Percentiles rank a stretch among this genome's conserved stretches.
These are phyloP conservation scores for Claviceps paspali DNA, from an alignment of 2,329 filamentous ascomycete species.

Conservation along the genomic window DNA sequence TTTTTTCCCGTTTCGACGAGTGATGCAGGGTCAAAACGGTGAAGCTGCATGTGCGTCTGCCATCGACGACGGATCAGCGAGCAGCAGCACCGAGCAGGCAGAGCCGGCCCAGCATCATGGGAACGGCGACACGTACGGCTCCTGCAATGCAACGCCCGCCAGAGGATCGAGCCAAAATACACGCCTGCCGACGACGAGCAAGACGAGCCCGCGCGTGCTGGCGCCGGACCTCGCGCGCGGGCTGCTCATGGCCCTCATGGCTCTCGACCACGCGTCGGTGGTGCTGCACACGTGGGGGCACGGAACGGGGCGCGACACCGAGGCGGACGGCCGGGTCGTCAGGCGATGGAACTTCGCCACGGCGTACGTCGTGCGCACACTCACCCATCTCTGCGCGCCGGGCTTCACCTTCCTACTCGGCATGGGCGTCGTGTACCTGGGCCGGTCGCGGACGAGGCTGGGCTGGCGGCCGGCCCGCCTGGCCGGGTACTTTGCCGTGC, in stretches of 20 bases:
- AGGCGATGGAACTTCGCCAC: slow-evolving; percentile 21
- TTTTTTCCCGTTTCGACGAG: no score
- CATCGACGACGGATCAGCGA: no score
- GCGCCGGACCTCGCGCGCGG: slow-evolving; percentile 30
- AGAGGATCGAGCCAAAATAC: no score
- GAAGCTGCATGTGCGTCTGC: no score
- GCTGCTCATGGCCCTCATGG: slow-evolving; percentile 29
- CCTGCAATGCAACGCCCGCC: no score
- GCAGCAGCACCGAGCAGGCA: no score
- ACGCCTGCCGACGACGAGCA: no score
- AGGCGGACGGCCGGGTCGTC: slow-evolving; percentile 21
- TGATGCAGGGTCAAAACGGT: no score
- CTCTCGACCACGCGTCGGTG: slow-evolving; percentile 26
- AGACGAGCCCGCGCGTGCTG: slow-evolving; percentile 21
- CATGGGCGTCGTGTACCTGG: slow-evolving; percentile 29
- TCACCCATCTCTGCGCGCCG: slow-evolving; percentile 29
- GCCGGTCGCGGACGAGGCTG: slow-evolving; percentile 23
- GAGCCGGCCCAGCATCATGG: no score
- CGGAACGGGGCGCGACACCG: slow-evolving; percentile 21
- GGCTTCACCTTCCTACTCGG: slow-evolving; percentile 32
- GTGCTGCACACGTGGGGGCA: slow-evolving; percentile 25
- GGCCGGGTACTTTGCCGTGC: slow-evolving; percentile 22
- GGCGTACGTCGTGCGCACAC: slow-evolving; percentile 23
- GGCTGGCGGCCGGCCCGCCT: slow-evolving; percentile 23
- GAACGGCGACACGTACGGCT: no score